Evolutionary conservation across 331 rosid species (phyloP).

Genomic region (Quercus lobata): DNA sequence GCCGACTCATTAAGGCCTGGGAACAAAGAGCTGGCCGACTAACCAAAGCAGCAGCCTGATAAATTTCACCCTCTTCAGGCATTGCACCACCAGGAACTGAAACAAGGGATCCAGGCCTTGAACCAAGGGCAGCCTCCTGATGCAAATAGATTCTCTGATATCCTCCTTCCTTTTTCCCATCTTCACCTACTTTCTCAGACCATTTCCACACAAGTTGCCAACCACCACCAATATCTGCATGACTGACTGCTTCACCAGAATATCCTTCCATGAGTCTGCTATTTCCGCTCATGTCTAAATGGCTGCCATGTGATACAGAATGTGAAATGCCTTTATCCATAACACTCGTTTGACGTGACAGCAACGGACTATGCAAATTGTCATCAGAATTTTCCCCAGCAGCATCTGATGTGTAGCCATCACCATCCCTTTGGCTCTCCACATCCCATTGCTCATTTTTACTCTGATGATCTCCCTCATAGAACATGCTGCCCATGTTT

Average conservation of each 20-base stretch:
- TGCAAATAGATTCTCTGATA: constrained; percentile 65
- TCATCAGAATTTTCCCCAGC: constrained; percentile 62
- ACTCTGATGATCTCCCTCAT: constrained; percentile 72
- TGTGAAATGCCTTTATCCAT: constrained; percentile 55
- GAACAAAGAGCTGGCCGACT: constrained; percentile 48
- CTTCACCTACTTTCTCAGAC: constrained; percentile 52
- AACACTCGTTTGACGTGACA: constrained; percentile 75
- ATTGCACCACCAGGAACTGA: constrained; percentile 47
- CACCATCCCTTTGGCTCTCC: constrained; percentile 75
- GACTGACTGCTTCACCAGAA: constrained; percentile 38
- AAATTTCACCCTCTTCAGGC: constrained; percentile 36
- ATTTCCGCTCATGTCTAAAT: constrained; percentile 37
- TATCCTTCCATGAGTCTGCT: constrained; percentile 42
- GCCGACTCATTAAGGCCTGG: constrained; percentile 30
- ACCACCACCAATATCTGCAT: constrained; percentile 77
- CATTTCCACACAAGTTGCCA: constrained; percentile 80
- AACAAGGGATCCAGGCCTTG: constrained; percentile 48
- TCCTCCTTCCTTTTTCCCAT: constrained; percentile 60
- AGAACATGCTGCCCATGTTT: constrained; percentile 84
- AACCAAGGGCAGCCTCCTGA: constrained; percentile 41
- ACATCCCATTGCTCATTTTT: constrained; percentile 83
- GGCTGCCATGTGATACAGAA: constrained; percentile 60
- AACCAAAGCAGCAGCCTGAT: constrained; percentile 72
- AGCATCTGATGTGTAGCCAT: constrained; percentile 59
- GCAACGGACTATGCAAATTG: constrained; percentile 66